Percentiles rank a stretch among this genome's conserved stretches.
These are phyloP conservation scores for Sclerotiophoma versabilis DNA, from an alignment of 2,329 filamentous ascomycete species.

Conservation along the genomic window DNA sequence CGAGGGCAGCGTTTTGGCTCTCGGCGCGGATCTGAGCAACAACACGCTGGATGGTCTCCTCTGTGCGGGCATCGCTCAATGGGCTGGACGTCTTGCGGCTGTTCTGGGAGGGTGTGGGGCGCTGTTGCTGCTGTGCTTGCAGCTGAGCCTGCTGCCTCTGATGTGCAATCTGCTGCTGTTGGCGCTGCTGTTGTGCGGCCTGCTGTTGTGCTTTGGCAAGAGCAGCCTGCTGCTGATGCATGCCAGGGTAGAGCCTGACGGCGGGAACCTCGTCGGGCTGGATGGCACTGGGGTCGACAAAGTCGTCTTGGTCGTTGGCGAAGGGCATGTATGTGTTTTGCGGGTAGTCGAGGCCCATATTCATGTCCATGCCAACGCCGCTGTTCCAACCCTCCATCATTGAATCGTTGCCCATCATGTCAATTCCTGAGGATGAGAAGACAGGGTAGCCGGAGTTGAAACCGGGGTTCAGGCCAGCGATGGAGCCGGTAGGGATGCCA, in stretches of 20 bases:
- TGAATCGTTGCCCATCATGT: conserved; percentile 66
- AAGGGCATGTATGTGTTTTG: conserved; percentile 70
- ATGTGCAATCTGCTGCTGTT: conserved; percentile 59
- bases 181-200: conserved; percentile 52
- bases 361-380: conserved; percentile 61
- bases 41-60: conserved; percentile 93
- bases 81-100: conserved; percentile 49
- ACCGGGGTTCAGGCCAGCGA: conserved; percentile 76
- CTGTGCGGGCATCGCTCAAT: conserved; percentile 59
- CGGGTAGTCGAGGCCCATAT: conserved; percentile 69
- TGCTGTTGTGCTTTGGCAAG: conserved; percentile 47
- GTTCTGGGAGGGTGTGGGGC: conserved; percentile 31
- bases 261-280: conserved; percentile 66
- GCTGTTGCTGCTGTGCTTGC: conserved; percentile 58
- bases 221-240: conserved; percentile 88
- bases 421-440: conserved; percentile 68
- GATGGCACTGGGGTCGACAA: conserved; percentile 77
- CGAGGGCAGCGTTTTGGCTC: conserved; percentile 61
- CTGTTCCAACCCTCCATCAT: conserved; percentile 66
- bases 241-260: conserved; percentile 87
- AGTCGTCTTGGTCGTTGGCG: conserved; percentile 58
- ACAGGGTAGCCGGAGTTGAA: conserved; percentile 50
- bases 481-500: conserved; percentile 83
- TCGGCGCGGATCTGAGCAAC: conserved; percentile 88
- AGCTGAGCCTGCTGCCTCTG: conserved; percentile 56